Conservation (phyloP, 1,284 basidiomycete species). For the Butyriboletus appendiculatus region DNA sequence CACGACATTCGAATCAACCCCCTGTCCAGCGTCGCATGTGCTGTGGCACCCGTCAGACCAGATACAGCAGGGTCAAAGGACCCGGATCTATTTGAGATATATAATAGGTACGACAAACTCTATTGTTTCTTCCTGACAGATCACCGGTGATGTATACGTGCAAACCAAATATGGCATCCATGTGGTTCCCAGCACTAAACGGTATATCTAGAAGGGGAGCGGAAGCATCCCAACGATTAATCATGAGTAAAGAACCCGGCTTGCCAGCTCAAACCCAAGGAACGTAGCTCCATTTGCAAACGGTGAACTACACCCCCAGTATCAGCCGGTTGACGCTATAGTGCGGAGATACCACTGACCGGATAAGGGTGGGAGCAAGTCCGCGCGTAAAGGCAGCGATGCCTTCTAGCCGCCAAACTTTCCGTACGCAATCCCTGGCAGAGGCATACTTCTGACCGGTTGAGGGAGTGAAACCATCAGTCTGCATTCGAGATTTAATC, state of each 20-base stretch:
- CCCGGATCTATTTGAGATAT: neutral
- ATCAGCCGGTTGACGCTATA: conserved; percentile 17
- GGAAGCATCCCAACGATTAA: neutral
- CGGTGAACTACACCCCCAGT: conserved; percentile 57
- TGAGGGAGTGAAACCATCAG: conserved; percentile 78
- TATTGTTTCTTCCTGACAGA: neutral
- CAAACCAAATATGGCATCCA: neutral
- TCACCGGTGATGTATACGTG: conserved; percentile 2
- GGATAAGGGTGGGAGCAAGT: conserved; percentile 86
- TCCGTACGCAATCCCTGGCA: conserved; percentile 79
- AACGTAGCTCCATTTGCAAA: conserved; percentile 95
- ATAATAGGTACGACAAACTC: neutral
- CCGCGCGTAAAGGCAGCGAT: conserved; percentile 87
- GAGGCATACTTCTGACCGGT: conserved; percentile 83
- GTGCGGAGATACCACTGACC: conserved; percentile 48
- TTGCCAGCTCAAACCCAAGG: conserved; percentile 90
- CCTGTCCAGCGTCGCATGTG: neutral
- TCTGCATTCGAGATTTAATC: conserved; percentile 95
- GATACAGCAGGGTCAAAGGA: neutral
- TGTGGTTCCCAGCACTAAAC: neutral
- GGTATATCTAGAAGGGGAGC: neutral
- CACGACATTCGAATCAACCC: no score
- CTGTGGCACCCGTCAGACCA: neutral
- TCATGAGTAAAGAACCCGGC: conserved; percentile 55
- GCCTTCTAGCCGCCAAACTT: conserved; percentile 83